Base-by-base conservation (phyloP, 2,329 filamentous ascomycete species). In the Westerdykella aurantiaca region DNA sequence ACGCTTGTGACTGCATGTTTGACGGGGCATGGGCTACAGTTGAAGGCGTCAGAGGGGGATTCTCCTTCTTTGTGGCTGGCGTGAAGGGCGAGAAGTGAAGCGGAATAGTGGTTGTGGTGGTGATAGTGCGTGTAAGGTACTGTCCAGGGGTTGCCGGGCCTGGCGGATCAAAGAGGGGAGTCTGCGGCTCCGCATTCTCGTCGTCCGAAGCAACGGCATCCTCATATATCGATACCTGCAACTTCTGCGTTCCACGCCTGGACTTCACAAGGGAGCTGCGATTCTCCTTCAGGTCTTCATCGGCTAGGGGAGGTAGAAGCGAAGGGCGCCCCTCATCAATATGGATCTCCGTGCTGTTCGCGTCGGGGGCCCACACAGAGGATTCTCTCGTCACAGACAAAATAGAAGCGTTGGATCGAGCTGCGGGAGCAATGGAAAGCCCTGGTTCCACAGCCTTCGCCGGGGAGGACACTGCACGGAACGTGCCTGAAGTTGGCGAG, bases 91-190 rank as follows among this genome's bases (percentile, higher is more conserved):
- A 72, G 51, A 74, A 73, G 42, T 70, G 66, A 47, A 73, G 67
- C 17, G 72, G 72, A 34, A 74, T 69, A 1, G 69, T 73, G 9
- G 72, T 74, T 10, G 72, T 74, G 18, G 69, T 72, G 1, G 72
- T 75, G 44, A 72, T 61, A 25, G 69, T 73, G 38, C 68, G 70
- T 38, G 68, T 61, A 13, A 65, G 51, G 37, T 57, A 60, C 17
- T 38, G 40, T 18, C 41, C 43, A 9, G 60, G 64, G 12, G 61
- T 66, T 17, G 51, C 53, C 31, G 66, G 59, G 13, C 54, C 58
- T 11, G 51, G 46, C 10, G 57, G 52, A 33, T 48, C 51, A 34
- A 50, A 49, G 7, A 44, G 41, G n/a, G 55, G 55, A 23, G 53
- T 55, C 39, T 52, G 52, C 18, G 51, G 46, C 34, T 51, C 54